phyloP scores from a whole-genome alignment of 306 rosid genomes.

The Begonia peltatifolia region DNA sequence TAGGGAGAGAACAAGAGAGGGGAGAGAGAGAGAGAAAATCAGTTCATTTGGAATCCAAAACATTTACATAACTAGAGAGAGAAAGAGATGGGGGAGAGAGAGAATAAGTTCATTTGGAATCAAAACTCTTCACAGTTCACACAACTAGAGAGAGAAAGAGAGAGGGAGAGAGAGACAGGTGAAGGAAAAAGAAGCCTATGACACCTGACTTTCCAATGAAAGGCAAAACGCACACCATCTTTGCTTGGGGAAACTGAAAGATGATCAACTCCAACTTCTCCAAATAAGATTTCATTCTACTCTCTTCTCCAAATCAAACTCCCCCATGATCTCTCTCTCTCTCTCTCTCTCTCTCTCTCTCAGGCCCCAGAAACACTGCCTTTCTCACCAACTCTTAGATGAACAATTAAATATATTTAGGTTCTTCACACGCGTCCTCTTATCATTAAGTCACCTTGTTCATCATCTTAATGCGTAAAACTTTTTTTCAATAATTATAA shows the following conservation, averaged over 20 bases:
- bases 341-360: neutral
- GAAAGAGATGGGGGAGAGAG: too few relatives aligned
- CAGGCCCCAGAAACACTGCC: slow-evolving; percentile 8
- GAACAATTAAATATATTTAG: neutral
- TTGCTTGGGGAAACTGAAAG: too few relatives aligned
- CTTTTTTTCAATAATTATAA: too few relatives aligned
- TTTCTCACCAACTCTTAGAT: slow-evolving; percentile 19
- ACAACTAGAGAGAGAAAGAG: too few relatives aligned
- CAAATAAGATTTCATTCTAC: slow-evolving; percentile 18
- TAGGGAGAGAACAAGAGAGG: too few relatives aligned
- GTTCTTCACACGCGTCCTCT: slow-evolving; percentile 22
- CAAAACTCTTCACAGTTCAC: slow-evolving; percentile 23
- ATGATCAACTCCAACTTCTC: too few relatives aligned
- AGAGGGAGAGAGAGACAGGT: slow-evolving; percentile 1
- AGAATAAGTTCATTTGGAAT: slow-evolving; percentile 6
- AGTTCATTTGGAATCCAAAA: neutral
- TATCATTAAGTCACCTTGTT: slow-evolving; percentile 11
- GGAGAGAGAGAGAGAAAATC: neutral
- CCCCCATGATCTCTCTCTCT: neutral
- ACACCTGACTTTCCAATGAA: slow-evolving; percentile 43
- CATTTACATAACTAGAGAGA: too few relatives aligned
- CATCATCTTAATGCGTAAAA: too few relatives aligned
- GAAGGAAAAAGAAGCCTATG: slow-evolving; percentile 14
- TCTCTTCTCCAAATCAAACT: neutral
- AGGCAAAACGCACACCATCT: slow-evolving; percentile 12